Conservation (phyloP, 2,329 filamentous ascomycete genomes). For the Drechslerella stenobrocha region DNA sequence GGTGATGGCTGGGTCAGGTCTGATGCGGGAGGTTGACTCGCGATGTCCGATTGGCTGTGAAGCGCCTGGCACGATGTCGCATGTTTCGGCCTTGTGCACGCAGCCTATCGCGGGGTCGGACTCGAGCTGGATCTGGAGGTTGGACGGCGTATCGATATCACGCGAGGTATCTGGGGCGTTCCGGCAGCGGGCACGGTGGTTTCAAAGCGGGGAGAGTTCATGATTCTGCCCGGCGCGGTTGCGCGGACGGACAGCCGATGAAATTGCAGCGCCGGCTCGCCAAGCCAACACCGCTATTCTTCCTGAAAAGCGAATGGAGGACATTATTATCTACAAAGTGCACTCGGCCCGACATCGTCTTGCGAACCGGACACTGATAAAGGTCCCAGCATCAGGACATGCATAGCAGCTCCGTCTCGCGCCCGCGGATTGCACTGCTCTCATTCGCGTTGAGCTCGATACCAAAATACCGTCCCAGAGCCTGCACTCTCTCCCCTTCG, state of each 20-base stretch:
- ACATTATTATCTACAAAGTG: too few relatives aligned
- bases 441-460: conserved; percentile 29
- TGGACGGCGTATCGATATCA: too few relatives aligned
- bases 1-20: conserved; percentile 20
- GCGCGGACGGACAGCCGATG: too few relatives aligned
- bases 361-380: neutral
- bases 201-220: too few relatives aligned
- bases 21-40: conserved; percentile 20
- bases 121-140: too few relatives aligned
- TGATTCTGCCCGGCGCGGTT: too few relatives aligned
- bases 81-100: conserved; percentile 18
- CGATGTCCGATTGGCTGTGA: conserved; percentile 17
- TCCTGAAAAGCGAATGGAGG: neutral
- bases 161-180: too few relatives aligned
- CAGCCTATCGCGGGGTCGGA: too few relatives aligned
- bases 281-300: neutral
- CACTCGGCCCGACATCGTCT: too few relatives aligned
- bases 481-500: conserved; percentile 24
- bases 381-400: neutral
- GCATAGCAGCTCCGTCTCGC: conserved; percentile 17
- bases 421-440: conserved; percentile 13
- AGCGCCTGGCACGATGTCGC: conserved; percentile 18
- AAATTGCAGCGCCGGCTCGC: too few relatives aligned
- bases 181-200: too few relatives aligned
- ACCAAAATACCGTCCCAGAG: conserved; percentile 16